These are phyloP conservation scores for Cucurbita moschata DNA, from an alignment of 306 rosid species.

Conservation along the genomic window DNA sequence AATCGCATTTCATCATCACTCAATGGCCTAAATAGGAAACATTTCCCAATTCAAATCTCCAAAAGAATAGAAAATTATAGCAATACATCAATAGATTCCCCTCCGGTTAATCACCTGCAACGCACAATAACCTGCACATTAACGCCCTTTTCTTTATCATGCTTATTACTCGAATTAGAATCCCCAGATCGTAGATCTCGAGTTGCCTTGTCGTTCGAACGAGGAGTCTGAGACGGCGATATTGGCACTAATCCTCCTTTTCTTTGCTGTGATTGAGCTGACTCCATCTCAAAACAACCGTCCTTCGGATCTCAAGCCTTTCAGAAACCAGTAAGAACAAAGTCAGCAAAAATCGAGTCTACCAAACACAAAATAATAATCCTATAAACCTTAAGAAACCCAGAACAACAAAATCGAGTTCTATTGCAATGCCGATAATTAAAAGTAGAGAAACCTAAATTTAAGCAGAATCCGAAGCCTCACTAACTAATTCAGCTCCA, in stretches of 20 bases:
- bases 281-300: constrained; percentile 38
- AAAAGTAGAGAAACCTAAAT: not conserved
- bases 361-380: not conserved
- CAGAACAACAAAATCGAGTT: not conserved
- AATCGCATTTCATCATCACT: constrained; percentile 76
- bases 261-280: constrained; percentile 42
- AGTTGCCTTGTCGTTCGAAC: constrained; percentile 61
- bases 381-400: not conserved
- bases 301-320: constrained; percentile 14
- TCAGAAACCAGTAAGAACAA: not conserved
- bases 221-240: constrained; percentile 90
- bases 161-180: constrained; percentile 58
- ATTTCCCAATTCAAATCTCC: constrained; percentile 6
- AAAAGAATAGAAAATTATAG: constrained; percentile 4
- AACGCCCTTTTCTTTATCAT: constrained; percentile 89
- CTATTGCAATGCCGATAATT: not conserved
- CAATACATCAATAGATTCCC: constrained; percentile 6
- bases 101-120: constrained; percentile 62
- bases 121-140: constrained; percentile 96
- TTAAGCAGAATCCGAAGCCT: not conserved
- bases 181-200: constrained; percentile 98
- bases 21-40: constrained; percentile 56
- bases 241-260: constrained; percentile 70
- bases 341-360: not conserved
- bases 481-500: not conserved